Conservation (phyloP, 2,329 filamentous ascomycete genomes). For the Colletotrichum lentis region DNA sequence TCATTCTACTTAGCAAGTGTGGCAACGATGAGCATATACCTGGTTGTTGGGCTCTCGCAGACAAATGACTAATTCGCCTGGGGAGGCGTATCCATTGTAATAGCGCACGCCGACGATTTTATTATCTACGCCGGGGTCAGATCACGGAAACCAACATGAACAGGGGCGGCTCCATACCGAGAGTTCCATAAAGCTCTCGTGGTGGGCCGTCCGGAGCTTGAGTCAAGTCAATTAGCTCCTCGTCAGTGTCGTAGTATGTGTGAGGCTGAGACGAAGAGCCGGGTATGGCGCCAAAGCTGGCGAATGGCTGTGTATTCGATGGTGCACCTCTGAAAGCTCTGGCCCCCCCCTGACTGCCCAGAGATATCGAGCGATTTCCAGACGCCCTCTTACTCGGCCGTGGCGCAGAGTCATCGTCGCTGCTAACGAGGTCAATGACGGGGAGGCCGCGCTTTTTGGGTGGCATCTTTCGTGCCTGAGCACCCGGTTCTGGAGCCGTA, state of each 20-base stretch:
- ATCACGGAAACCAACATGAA: background rate
- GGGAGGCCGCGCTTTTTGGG: slow-evolving; percentile 49
- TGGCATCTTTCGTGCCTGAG: slow-evolving; percentile 21
- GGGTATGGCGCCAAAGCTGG: slow-evolving; percentile 7
- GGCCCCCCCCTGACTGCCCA: slow-evolving; percentile 32
- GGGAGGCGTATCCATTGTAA: slow-evolving; percentile 69
- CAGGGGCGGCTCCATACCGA: slow-evolving; percentile 46
- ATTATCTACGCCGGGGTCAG: slow-evolving; percentile 45
- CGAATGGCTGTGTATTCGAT: slow-evolving; percentile 12
- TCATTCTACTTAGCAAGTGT: background rate
- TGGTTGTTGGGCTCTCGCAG: slow-evolving; percentile 72
- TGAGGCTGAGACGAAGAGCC: slow-evolving; percentile 36
- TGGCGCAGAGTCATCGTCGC: slow-evolving; percentile 6
- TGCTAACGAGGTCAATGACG: slow-evolving; percentile 54
- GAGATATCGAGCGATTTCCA: background rate
- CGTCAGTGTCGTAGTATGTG: slow-evolving; percentile 41
- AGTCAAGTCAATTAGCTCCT: slow-evolving; percentile 55
- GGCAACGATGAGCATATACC: slow-evolving; percentile 43
- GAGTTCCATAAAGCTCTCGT: slow-evolving; percentile 58
- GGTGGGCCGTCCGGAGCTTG: slow-evolving; percentile 53
- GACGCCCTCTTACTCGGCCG: slow-evolving; percentile 26
- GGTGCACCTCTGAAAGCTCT: slow-evolving; percentile 33
- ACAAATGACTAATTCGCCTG: slow-evolving; percentile 70
- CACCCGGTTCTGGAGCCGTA: background rate
- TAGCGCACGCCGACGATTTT: slow-evolving; percentile 65